phyloP scores from a whole-genome alignment of 306 rosid species.

The Castanopsis chinensis region DNA sequence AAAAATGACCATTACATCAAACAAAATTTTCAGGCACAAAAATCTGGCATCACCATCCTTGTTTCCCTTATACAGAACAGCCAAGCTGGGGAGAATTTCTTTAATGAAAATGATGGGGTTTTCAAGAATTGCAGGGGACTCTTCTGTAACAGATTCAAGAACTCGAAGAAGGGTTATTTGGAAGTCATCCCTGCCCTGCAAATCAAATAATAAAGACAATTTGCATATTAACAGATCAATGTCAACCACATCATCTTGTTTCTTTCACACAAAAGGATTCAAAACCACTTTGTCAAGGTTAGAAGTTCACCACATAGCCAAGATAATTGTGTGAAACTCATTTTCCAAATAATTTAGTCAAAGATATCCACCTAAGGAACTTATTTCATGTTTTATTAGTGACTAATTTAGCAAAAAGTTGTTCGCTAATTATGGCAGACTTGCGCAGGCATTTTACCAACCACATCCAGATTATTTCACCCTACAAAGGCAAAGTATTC shows the following conservation, averaged over 20 bases:
- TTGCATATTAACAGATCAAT: conserved; percentile 18
- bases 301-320: background rate
- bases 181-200: conserved; percentile 98
- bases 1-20: conserved; percentile 76
- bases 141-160: conserved; percentile 86
- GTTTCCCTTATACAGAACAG: conserved; percentile 86
- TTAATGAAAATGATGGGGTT: conserved; percentile 63
- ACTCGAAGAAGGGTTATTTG: conserved; percentile 91
- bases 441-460: background rate
- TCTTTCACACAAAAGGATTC: background rate
- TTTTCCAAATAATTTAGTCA: background rate
- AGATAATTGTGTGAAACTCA: background rate
- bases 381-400: background rate
- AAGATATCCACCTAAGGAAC: background rate
- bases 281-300: background rate
- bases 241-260: conserved; percentile 8
- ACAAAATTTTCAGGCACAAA: conserved; percentile 85
- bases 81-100: conserved; percentile 89
- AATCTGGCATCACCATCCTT: conserved; percentile 98
- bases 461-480: background rate
- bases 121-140: conserved; percentile 57
- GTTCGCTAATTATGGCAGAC: background rate
- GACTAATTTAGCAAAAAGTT: background rate
- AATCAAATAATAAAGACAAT: conserved; percentile 26
- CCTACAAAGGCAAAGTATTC: background rate